phyloP scores from a whole-genome alignment of 108 stramenopile species.

The Cyclotella baltica region DNA sequence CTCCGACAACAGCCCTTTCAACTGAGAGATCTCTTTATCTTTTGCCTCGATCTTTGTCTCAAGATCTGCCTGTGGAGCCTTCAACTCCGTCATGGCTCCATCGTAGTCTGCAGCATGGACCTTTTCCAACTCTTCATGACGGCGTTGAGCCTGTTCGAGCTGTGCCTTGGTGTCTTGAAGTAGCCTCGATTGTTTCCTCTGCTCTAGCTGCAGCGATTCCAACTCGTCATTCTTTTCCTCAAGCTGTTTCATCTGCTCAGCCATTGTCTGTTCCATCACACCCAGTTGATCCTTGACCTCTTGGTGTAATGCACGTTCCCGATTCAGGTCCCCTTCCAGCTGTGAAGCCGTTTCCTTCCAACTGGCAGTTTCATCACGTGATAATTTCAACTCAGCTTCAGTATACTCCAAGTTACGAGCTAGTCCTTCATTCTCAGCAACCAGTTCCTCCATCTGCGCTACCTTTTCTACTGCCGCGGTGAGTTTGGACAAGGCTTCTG shows the following conservation, averaged over 20 bases:
- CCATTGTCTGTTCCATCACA: not conserved
- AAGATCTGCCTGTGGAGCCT: slow-evolving; percentile 39
- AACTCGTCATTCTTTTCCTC: not conserved
- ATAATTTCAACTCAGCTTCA: slow-evolving; percentile 6
- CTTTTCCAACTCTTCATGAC: not conserved
- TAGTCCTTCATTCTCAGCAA: not conserved
- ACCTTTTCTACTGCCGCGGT: not conserved
- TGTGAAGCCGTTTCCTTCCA: not conserved
- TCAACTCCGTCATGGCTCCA: slow-evolving; percentile 14
- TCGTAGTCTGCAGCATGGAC: not conserved
- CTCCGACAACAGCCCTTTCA: too few relatives aligned
- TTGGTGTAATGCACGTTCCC: not conserved
- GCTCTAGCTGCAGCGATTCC: too few relatives aligned
- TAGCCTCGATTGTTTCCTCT: too few relatives aligned
- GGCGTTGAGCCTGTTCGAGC: not conserved
- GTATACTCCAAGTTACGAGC: not conserved
- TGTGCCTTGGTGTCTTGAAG: too few relatives aligned
- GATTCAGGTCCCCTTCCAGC: not conserved
- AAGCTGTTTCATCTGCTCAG: not conserved
- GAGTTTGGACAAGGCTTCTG: not conserved
- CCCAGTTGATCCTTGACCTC: not conserved
- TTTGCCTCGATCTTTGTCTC: not conserved
- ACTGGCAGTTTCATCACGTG: not conserved
- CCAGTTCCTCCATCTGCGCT: not conserved
- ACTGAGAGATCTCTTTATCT: slow-evolving; percentile 43